Conservation (phyloP, 23 red algal genomes). For the Pyropia haitanensis region DNA sequence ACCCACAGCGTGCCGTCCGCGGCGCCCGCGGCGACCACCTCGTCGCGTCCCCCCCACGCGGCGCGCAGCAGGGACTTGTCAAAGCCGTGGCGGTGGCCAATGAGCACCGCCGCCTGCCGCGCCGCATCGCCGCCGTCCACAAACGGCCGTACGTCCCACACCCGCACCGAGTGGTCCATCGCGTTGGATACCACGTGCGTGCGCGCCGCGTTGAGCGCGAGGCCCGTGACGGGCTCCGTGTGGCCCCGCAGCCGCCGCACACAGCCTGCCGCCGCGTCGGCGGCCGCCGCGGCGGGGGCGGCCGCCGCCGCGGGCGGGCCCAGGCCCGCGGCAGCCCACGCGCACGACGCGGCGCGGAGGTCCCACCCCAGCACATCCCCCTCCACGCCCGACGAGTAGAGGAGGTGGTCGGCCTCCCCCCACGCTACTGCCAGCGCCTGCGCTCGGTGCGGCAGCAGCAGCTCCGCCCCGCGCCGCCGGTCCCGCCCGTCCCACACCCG, state of each 20-base stretch:
- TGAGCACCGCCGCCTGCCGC: conserved; percentile 1
- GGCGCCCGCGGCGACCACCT: conserved; percentile 4
- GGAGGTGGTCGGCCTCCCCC: conserved; percentile 11
- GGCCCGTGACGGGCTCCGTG: conserved; percentile 10
- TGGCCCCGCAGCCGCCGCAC: conserved; percentile 3
- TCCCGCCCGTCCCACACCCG: conserved; percentile 13
- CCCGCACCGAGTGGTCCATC: conserved; percentile 14
- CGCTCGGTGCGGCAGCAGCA: neutral
- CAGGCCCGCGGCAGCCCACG: too few relatives aligned
- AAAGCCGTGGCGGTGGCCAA: conserved; percentile 4
- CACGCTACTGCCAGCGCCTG: conserved; percentile 11
- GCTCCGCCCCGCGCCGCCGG: neutral
- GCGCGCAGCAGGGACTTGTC: conserved; percentile 15
- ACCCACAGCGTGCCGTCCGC: conserved; percentile 6
- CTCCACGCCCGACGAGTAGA: conserved; percentile 1
- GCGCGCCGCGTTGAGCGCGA: conserved; percentile 1
- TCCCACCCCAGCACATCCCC: too few relatives aligned
- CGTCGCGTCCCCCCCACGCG: neutral
- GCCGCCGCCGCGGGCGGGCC: too few relatives aligned
- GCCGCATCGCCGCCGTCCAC: conserved; percentile 10
- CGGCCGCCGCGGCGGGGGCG: too few relatives aligned
- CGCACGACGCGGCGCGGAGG: too few relatives aligned
- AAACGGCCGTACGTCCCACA: conserved; percentile 29
- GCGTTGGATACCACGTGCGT: conserved; percentile 7
- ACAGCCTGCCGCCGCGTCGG: too few relatives aligned